Evolutionary conservation across 306 rosid species (phyloP).

Genomic region (Pachyrhizus erosus): DNA sequence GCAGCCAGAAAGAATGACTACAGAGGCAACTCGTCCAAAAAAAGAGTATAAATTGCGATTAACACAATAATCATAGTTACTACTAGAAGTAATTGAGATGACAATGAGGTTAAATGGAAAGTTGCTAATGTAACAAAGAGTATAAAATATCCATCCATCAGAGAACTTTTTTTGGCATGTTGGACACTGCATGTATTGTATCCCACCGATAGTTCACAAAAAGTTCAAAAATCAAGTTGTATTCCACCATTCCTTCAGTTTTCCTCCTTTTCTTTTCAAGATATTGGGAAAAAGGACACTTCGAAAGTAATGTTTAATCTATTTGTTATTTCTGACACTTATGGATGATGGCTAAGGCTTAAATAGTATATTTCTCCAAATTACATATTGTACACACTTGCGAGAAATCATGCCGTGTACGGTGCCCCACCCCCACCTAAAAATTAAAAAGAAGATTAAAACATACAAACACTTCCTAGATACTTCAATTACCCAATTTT

Average conservation of each 20-base stretch:
- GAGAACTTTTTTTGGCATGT: not conserved
- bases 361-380: not conserved
- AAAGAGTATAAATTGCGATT: not conserved
- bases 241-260: constrained; percentile 6
- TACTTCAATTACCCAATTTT: constrained; percentile 11
- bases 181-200: not conserved
- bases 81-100: not conserved
- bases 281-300: not conserved
- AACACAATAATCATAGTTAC: not conserved
- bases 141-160: not conserved
- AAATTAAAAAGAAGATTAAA: not conserved
- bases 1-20: constrained; percentile 22
- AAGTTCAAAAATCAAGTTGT: constrained; percentile 13
- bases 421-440: not conserved
- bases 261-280: not conserved
- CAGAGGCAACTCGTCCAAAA: not conserved
- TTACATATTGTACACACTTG: not conserved
- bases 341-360: not conserved
- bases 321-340: not conserved
- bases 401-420: not conserved
- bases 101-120: constrained; percentile 6
- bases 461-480: not conserved
- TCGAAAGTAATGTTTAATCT: not conserved
- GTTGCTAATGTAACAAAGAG: not conserved
- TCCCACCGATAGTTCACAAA: not conserved